Conservation (phyloP, 1,139 yeast genomes). For the Yamadazyma membranifaciens region DNA sequence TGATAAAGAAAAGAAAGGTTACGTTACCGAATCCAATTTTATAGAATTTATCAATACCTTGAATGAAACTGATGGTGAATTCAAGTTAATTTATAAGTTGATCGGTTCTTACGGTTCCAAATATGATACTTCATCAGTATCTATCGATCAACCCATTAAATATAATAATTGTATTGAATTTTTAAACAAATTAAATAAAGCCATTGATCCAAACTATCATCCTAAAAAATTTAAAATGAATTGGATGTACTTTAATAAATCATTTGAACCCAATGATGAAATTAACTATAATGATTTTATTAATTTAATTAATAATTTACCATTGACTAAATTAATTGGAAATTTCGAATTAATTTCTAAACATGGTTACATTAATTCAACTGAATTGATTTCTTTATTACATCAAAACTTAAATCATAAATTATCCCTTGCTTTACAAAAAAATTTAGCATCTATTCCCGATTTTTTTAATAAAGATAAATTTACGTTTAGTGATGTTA, state of each 20-base stretch:
- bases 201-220: slow-evolving; percentile 44
- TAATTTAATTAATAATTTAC: slow-evolving; percentile 42
- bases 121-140: slow-evolving; percentile 15
- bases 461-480: slow-evolving; percentile 35
- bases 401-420: slow-evolving; percentile 43
- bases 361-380: slow-evolving; percentile 30
- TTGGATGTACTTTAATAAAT: slow-evolving; percentile 44
- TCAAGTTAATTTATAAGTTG: slow-evolving; percentile 49
- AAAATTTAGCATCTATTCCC: slow-evolving; percentile 33
- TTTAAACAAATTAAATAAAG: slow-evolving; percentile 38
- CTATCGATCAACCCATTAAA: slow-evolving; percentile 27
- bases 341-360: slow-evolving; percentile 42
- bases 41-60: slow-evolving; percentile 54
- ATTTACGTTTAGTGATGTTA: slow-evolving; percentile 42
- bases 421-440: slow-evolving; percentile 37
- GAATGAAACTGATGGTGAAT: slow-evolving; percentile 56
- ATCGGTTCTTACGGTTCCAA: slow-evolving; percentile 1
- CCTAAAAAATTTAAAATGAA: slow-evolving; percentile 43
- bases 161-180: slow-evolving; percentile 41
- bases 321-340: slow-evolving; percentile 48
- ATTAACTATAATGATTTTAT: slow-evolving; percentile 42
- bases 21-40: slow-evolving; percentile 59
- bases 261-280: slow-evolving; percentile 41
- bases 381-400: slow-evolving; percentile 35
- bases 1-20: slow-evolving; percentile 63